Conservation (phyloP, 2,329 filamentous ascomycete genomes). For the Colletotrichum coccodes region DNA sequence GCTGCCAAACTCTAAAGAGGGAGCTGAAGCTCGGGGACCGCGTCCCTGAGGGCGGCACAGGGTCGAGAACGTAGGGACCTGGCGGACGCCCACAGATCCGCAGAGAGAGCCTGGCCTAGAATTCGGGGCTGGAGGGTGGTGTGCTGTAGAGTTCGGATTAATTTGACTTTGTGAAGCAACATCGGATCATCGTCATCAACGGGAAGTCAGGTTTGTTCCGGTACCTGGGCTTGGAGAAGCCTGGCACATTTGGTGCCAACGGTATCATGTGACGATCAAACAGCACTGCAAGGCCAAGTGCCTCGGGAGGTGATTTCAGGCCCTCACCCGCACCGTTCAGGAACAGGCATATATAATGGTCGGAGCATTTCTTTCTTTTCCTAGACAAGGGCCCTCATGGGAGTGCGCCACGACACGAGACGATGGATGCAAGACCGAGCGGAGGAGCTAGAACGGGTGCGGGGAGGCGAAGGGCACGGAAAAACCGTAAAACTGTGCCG, state of each 20-base stretch:
- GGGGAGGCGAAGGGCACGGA: neutral
- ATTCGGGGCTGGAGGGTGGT: neutral
- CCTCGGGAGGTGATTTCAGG: neutral
- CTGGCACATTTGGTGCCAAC: slow-evolving; percentile 1
- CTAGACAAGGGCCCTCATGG: neutral
- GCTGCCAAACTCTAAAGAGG: slow-evolving; percentile 23
- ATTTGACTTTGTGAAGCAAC: slow-evolving; percentile 18
- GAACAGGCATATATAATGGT: neutral
- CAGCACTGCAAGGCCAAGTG: neutral
- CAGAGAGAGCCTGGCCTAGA: slow-evolving; percentile 5
- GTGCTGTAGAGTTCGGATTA: slow-evolving; percentile 26
- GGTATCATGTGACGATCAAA: slow-evolving; percentile 23
- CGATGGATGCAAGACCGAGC: neutral
- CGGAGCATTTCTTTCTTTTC: neutral
- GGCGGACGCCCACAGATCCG: neutral
- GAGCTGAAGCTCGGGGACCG: neutral
- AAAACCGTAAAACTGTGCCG: neutral
- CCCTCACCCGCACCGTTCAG: neutral
- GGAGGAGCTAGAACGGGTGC: neutral
- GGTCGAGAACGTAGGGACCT: neutral
- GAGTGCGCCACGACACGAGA: neutral
- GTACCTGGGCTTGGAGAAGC: neutral
- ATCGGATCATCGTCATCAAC: slow-evolving; percentile 26
- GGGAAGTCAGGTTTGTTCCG: slow-evolving; percentile 13
- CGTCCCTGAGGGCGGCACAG: neutral